phyloP scores from a whole-genome alignment of 148 eudicot genomes.

The Agrostemma githago region DNA sequence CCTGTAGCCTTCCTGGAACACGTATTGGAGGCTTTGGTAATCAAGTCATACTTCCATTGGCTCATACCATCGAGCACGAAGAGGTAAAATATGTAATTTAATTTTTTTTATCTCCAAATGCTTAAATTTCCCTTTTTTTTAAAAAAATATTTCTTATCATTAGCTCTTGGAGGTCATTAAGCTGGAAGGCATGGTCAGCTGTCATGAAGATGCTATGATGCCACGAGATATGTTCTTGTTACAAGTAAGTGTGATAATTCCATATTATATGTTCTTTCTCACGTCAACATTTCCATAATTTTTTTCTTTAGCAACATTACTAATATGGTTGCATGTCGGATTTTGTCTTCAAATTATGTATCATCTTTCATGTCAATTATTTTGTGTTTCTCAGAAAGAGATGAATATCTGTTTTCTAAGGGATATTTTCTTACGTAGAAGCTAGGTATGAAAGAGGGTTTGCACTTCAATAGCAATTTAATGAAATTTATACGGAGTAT shows the following conservation, averaged over 20 bases:
- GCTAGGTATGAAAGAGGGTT: not conserved
- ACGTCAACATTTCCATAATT: not conserved
- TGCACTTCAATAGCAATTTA: not conserved
- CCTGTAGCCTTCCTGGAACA: constrained; percentile 70
- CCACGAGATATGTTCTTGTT: constrained; percentile 77
- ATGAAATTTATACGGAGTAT: not conserved
- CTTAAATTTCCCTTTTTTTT: not conserved
- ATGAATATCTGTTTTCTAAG: not conserved
- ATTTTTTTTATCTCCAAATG: not conserved
- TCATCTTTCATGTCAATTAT: no score
- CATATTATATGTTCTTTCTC: not conserved
- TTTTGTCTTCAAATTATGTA: not conserved
- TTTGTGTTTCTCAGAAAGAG: not conserved
- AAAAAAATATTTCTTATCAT: constrained; percentile 4
- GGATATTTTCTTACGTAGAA: not conserved
- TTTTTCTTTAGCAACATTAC: not conserved
- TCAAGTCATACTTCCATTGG: constrained; percentile 89
- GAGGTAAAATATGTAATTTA: constrained; percentile 42
- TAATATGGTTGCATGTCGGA: not conserved
- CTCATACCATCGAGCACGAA: constrained; percentile 91
- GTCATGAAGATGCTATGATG: constrained; percentile 75
- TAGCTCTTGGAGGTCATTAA: constrained; percentile 86
- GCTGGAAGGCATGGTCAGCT: constrained; percentile 65
- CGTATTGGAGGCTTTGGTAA: constrained; percentile 71
- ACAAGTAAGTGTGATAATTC: constrained; percentile 47